Percentiles rank a stretch among this genome's conserved stretches.
Evolutionary conservation across 208 protist genomes (phyloP).

Genomic region (Trypanosoma theileri): DNA sequence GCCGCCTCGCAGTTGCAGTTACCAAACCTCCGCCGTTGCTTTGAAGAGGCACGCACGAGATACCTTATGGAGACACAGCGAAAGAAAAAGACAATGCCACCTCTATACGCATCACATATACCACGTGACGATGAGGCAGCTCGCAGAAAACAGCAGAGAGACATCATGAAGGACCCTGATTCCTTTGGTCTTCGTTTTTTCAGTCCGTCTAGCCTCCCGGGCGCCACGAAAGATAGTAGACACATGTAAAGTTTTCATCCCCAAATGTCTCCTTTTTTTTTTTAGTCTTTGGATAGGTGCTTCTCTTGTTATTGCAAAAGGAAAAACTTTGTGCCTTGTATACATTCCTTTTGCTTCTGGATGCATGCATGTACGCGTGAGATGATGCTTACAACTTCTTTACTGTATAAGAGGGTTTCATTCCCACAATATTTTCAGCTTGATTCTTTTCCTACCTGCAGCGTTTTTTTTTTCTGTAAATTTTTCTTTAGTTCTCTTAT

Average conservation of each 20-base stretch:
- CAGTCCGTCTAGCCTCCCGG: background rate
- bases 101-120: slow-evolving; percentile 26
- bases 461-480: background rate
- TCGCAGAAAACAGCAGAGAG: slow-evolving; percentile 10
- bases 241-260: slow-evolving; percentile 12
- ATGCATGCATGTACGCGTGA: too few relatives aligned
- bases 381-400: too few relatives aligned
- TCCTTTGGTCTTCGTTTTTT: slow-evolving; percentile 74
- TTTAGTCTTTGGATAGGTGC: background rate
- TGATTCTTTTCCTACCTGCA: background rate
- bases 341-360: background rate
- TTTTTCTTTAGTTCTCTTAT: slow-evolving; percentile 23
- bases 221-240: background rate
- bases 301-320: background rate
- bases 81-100: slow-evolving; percentile 49
- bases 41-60: slow-evolving; percentile 61
- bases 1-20: slow-evolving; percentile 12
- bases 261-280: background rate
- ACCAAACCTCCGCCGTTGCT: slow-evolving; percentile 58
- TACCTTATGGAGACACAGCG: slow-evolving; percentile 56
- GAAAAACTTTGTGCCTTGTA: background rate
- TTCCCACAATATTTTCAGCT: background rate
- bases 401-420: too few relatives aligned
- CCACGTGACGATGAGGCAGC: background rate
- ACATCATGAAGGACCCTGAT: slow-evolving; percentile 51